These are phyloP conservation scores for Cladosporium sp. DNA, from an alignment of 2,329 filamentous ascomycete species.

Conservation along the genomic window DNA sequence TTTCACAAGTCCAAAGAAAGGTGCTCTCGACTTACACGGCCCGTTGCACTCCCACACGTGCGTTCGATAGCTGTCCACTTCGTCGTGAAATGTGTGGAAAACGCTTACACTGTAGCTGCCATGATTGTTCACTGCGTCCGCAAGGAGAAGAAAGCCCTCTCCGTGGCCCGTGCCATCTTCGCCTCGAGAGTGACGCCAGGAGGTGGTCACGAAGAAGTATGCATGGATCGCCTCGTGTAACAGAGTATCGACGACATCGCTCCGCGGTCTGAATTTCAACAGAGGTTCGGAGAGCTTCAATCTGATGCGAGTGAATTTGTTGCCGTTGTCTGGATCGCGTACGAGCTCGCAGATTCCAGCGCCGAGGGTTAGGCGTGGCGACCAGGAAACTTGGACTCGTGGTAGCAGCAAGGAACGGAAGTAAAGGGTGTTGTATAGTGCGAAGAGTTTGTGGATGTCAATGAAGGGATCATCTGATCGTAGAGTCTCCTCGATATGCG, in stretches of 20 bases:
- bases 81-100: conserved; percentile 44
- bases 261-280: conserved; percentile 41
- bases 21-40: conserved; percentile 34
- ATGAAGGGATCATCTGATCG: conserved; percentile 35
- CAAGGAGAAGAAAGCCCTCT: conserved; percentile 39
- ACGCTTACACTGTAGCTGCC: conserved; percentile 39
- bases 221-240: conserved; percentile 44
- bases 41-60: conserved; percentile 45
- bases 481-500: conserved; percentile 36
- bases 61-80: conserved; percentile 43
- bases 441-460: conserved; percentile 39
- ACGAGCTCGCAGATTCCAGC: conserved; percentile 44
- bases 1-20: conserved; percentile 43
- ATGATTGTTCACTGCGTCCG: conserved; percentile 43
- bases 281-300: conserved; percentile 42
- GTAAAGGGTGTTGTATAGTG: conserved; percentile 40
- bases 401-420: conserved; percentile 38
- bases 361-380: conserved; percentile 41
- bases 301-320: conserved; percentile 37
- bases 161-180: conserved; percentile 42
- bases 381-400: conserved; percentile 42
- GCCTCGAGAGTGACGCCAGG: conserved; percentile 39
- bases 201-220: conserved; percentile 45
- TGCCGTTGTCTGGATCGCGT: conserved; percentile 31
- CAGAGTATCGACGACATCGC: conserved; percentile 41